Conservation (phyloP, 2,329 filamentous ascomycete species). For the Trichoderma gracile region DNA sequence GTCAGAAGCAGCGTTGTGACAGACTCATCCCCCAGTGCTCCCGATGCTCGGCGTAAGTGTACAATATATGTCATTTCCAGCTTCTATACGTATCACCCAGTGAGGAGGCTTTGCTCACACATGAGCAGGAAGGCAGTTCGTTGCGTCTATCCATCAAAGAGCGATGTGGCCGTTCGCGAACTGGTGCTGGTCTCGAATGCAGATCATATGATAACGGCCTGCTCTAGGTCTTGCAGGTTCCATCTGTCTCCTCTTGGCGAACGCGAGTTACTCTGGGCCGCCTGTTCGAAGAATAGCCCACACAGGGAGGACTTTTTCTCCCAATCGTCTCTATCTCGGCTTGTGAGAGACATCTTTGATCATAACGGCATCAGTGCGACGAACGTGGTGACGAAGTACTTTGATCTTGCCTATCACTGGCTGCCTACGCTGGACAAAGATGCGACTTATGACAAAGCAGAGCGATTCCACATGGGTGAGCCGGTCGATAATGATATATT, state of each 20-base stretch:
- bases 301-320: not conserved
- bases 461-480: not conserved
- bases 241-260: slow-evolving; percentile 6
- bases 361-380: not conserved
- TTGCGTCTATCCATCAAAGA: slow-evolving; percentile 3
- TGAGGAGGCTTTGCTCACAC: not conserved
- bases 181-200: not conserved
- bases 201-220: not conserved
- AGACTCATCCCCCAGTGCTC: slow-evolving; percentile 10
- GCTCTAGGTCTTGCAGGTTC: slow-evolving; percentile 1
- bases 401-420: slow-evolving; percentile 3
- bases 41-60: not conserved
- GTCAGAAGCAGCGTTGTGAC: slow-evolving; percentile 14
- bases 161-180: not conserved
- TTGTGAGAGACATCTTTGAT: slow-evolving; percentile 7
- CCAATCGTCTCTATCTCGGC: not conserved
- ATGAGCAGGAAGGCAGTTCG: slow-evolving; percentile 15
- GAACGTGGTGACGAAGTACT: not conserved
- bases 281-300: not conserved
- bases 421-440: not conserved
- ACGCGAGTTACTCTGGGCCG: slow-evolving; percentile 10
- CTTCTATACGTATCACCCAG: too few species aligned
- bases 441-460: not conserved
- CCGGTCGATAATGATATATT: not conserved
- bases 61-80: too few species aligned